Evolutionary conservation across 352 stramenopile species (phyloP), one percentile per base, ranked within the genome.

Genomic region (Achlya hypogyna): DNA sequence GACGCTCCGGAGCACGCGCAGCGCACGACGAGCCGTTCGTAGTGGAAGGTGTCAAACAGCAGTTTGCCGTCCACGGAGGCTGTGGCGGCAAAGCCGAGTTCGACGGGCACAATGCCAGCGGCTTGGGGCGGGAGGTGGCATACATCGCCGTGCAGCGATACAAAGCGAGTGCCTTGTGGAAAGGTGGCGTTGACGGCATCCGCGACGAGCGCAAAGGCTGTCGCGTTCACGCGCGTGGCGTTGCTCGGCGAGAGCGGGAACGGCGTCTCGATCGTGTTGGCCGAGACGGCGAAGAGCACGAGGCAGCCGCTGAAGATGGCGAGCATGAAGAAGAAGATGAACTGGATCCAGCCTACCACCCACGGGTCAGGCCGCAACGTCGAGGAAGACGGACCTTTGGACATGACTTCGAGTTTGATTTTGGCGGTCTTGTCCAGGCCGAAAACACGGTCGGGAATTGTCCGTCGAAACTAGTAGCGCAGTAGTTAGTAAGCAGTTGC

Each of bases 251-350:
- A 32, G n/a, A 42, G 28, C 16, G 22, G 25, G 25, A 53, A 20
- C 18, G 56, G n/a, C 23, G 25, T 53, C 35, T 64, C 31, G 29
- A 51, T 20, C 5, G 56, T 53, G 16, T 32, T n/a, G 12, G 56
- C 22, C 20, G 56, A 42, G 10, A 51, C 29, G 9, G 29, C 29
- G 28, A 64, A 64, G 22, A 64, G 23, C 4, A 25, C 22, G 14
- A 64, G 35, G 29, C 56, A 51, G 18, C 52, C 12, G 0, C 12
- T 10, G 5, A 42, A 51, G 20, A 32, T 20, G 6, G 29, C 12
- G 22, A 64, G 20, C 4, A 64, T 40, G 35, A 64, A 64, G 56
- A 64, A 51, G 29, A 64, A 64, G 22, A 64, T 51, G 25, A 64
- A 25, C n/a, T 51, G n/a, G 29, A 64, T 64, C 38, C 42, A 64